A percentile compares a stretch with the other conserved stretches of the same genome.
phyloP scores from a whole-genome alignment of 768 basidiomycete species.

The Mycena sanguinolenta region DNA sequence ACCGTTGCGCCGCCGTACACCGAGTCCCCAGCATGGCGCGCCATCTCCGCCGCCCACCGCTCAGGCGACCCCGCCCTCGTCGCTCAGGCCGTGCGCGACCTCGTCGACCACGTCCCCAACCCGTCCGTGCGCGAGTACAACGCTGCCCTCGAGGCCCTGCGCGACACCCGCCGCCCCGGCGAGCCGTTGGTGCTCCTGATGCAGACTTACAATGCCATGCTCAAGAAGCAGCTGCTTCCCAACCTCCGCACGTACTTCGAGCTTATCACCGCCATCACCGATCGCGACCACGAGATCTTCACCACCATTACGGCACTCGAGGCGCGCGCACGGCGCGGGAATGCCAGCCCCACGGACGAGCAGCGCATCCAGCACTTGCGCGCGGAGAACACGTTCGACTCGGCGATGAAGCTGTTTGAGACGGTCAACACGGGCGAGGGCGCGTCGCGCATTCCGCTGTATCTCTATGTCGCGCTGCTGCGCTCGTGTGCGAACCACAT shows the following conservation, averaged over 20 bases:
- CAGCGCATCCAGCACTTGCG: conserved; percentile 59
- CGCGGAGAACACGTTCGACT: conserved; percentile 77
- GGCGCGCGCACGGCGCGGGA: conserved; percentile 47
- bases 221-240: conserved; percentile 72
- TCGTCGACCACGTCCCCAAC: conserved; percentile 44
- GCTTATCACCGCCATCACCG: conserved; percentile 72
- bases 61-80: conserved; percentile 43
- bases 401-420: conserved; percentile 82
- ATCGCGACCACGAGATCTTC: conserved; percentile 77
- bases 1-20: conserved; percentile 32
- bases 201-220: conserved; percentile 80
- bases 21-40: conserved; percentile 33
- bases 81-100: conserved; percentile 51
- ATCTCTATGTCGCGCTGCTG: conserved; percentile 68
- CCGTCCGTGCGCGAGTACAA: conserved; percentile 73
- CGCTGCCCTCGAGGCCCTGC: conserved; percentile 67
- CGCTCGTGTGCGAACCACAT: conserved; percentile 70
- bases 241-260: conserved; percentile 71
- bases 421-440: conserved; percentile 59
- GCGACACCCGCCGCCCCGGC: conserved; percentile 58
- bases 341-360: conserved; percentile 35
- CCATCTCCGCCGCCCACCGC: conserved; percentile 45
- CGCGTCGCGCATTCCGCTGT: conserved; percentile 47
- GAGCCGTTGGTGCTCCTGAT: conserved; percentile 70
- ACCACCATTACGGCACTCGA: conserved; percentile 58